Percentiles rank a stretch among this genome's conserved stretches.
Evolutionary conservation across 306 rosid species (phyloP).

Genomic region (Prunus armeniaca): DNA sequence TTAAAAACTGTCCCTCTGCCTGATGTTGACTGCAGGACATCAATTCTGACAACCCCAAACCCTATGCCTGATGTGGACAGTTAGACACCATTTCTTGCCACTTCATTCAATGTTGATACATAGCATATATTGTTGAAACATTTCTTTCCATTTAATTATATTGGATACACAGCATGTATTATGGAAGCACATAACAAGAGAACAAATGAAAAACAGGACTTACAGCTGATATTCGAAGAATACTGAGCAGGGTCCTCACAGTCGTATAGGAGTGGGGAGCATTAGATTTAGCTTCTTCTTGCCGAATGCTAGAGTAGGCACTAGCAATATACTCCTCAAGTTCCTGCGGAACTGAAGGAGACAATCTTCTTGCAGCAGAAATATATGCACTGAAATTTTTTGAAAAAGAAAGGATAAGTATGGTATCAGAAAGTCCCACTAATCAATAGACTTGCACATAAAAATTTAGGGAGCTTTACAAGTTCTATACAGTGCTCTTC

Average conservation of each 20-base stretch:
- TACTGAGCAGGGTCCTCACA: conserved; percentile 92
- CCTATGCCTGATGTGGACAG: not conserved
- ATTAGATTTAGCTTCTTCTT: conserved; percentile 88
- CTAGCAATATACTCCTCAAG: conserved; percentile 93
- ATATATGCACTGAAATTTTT: conserved; percentile 62
- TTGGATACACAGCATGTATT: not conserved
- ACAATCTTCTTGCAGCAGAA: conserved; percentile 90
- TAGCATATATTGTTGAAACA: not conserved
- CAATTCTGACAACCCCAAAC: not conserved
- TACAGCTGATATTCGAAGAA: conserved; percentile 94
- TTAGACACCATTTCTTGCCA: not conserved
- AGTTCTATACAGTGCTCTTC: not conserved
- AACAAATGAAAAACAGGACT: conserved; percentile 23
- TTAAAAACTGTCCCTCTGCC: not conserved
- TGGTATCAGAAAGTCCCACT: conserved; percentile 1
- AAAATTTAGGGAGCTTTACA: not conserved
- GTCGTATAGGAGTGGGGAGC: conserved; percentile 96
- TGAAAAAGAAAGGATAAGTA: not conserved
- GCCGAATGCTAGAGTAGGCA: conserved; percentile 87
- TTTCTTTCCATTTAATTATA: not conserved
- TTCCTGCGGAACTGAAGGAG: conserved; percentile 78
- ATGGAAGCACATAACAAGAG: not conserved
- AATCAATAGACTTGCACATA: not conserved
- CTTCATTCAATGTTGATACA: not conserved
- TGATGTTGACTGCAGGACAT: not conserved